Evolutionary conservation across 1,139 yeast genomes (phyloP).

Genomic region (Torulaspora pretoriensis): DNA sequence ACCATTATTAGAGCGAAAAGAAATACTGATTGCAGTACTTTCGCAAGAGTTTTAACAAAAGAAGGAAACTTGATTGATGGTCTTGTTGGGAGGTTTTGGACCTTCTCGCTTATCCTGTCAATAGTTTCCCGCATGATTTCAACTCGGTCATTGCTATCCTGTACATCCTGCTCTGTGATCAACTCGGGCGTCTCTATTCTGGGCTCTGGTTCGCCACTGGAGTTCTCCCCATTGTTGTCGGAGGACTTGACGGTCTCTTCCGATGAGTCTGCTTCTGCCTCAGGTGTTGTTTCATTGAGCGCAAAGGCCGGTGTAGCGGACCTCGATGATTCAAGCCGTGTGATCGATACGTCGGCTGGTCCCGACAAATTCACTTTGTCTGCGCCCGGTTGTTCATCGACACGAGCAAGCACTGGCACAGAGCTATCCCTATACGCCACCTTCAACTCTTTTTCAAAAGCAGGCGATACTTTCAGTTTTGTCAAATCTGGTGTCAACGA

Average conservation of each 20-base stretch:
- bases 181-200: conserved; percentile 24
- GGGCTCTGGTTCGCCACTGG: background rate
- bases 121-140: conserved; percentile 20
- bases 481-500: conserved; percentile 31
- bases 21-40: conserved; percentile 14
- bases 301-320: background rate
- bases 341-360: conserved; percentile 1
- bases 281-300: background rate
- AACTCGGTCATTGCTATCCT: conserved; percentile 33
- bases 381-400: conserved; percentile 9
- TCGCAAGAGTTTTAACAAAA: conserved; percentile 9
- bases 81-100: background rate
- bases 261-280: conserved; percentile 6
- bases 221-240: conserved; percentile 1
- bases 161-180: conserved; percentile 28
- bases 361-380: conserved; percentile 6
- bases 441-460: conserved; percentile 28
- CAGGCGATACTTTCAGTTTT: conserved; percentile 12
- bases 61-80: background rate
- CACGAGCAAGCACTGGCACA: conserved; percentile 3
- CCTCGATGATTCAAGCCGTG: background rate
- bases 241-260: conserved; percentile 23
- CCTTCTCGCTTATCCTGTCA: conserved; percentile 6
- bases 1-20: conserved; percentile 23
- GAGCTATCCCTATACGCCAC: conserved; percentile 15